phyloP scores from a whole-genome alignment of 1,284 basidiomycete genomes.

The Coniferiporia sulphurascens region DNA sequence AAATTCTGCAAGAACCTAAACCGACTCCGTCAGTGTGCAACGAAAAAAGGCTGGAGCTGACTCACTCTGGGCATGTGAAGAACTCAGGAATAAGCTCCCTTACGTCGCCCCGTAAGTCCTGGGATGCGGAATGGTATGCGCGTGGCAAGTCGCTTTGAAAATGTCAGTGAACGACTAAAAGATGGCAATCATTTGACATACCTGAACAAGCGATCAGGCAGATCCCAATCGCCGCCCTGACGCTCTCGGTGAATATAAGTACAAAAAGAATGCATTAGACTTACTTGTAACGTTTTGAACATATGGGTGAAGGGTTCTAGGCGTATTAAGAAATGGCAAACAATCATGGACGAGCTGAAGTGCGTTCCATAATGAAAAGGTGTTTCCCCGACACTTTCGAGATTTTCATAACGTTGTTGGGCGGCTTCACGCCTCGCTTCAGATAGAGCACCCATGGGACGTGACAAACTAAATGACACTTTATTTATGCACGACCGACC shows the following conservation, averaged over 20 bases:
- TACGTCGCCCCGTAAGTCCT: slow-evolving; percentile 88
- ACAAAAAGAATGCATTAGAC: slow-evolving; percentile 17
- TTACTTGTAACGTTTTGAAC: slow-evolving; percentile 81
- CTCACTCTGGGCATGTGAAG: slow-evolving; percentile 72
- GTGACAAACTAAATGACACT: slow-evolving; percentile 49
- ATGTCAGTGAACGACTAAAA: neutral
- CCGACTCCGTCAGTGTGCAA: slow-evolving; percentile 1
- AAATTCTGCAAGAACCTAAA: slow-evolving; percentile 67
- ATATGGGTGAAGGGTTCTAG: slow-evolving; percentile 88
- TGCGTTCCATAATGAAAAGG: slow-evolving; percentile 96
- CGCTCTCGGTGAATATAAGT: neutral
- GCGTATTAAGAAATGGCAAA: slow-evolving; percentile 91
- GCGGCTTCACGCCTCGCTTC: slow-evolving; percentile 70
- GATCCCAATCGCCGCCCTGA: slow-evolving; percentile 89
- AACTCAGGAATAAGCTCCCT: slow-evolving; percentile 94
- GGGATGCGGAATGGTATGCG: slow-evolving; percentile 82
- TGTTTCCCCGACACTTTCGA: slow-evolving; percentile 77
- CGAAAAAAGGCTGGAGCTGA: neutral
- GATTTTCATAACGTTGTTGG: slow-evolving; percentile 67
- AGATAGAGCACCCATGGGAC: slow-evolving; percentile 92
- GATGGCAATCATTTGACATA: slow-evolving; percentile 28
- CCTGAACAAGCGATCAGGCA: slow-evolving; percentile 91
- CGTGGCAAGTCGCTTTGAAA: slow-evolving; percentile 59
- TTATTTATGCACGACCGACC: slow-evolving; percentile 1
- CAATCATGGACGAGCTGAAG: slow-evolving; percentile 95